Base-by-base conservation (phyloP, 306 rosid species). In the Vicia faba region DNA sequence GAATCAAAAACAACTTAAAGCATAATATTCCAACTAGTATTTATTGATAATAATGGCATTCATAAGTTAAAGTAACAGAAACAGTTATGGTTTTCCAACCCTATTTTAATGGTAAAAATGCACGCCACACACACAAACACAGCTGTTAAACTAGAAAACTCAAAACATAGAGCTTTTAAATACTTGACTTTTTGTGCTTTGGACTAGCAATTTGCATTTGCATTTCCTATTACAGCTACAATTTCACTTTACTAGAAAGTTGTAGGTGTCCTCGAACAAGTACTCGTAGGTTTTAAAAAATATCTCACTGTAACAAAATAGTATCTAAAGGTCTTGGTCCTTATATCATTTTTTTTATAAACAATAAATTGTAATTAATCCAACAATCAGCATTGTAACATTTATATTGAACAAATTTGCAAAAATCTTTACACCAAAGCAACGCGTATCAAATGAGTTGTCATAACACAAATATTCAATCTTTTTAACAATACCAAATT, bases 141-240 rank as follows among this genome's bases (percentile, higher is more conserved):
- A 62, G 61, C 68, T 71, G 40, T 11, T 28, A 62, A 45, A 15
- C 35, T 75, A 35, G 18, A 45, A n/a, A 45, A 5, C 11, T 40
- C 45, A 40, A 79, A 82, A 71, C 82, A 64, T 81, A 44, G 81
- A 78, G 76, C 69, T 72, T 75, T 9, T 69, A 75, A 75, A 48
- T 61, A 31, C 29, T 64, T 54, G 67, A 72, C 84, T 69, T 72
- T 26, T 77, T 51, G 68, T 68, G 75, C 79, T 68, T 53, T 60
- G 73, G 53, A 50, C 50, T 40, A 20, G 35, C 35, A 50, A 65
- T 23, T 13, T 67, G 55, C 33, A 31, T 18, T 70, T 59, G 53
- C 69, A 39, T 40, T 64, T 57, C 60, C 53, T 46, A 11, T 29
- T 25, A 39, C 35, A 53, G 40, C 31, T 28, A 28, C 0, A 28